Evolutionary conservation across 148 eudicot genomes (phyloP).

Genomic region (Rhododendron mucronatum): DNA sequence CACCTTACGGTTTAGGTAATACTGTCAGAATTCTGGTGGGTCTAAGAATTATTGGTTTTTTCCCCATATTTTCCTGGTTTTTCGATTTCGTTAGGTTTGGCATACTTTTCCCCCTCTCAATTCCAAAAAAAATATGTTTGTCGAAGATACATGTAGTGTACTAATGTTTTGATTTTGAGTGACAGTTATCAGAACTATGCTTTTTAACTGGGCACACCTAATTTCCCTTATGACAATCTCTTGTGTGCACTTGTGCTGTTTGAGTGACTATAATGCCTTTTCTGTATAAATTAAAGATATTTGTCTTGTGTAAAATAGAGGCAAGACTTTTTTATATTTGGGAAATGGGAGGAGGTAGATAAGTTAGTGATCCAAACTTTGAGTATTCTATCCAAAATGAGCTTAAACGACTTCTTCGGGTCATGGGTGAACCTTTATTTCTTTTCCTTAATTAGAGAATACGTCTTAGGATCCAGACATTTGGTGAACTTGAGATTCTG

Average conservation of each 20-base stretch:
- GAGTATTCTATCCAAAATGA: constrained; percentile 8
- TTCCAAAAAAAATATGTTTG: neutral
- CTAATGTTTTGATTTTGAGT: neutral
- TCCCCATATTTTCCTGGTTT: neutral
- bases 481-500: neutral
- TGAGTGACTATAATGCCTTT: neutral
- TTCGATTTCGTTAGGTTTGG: neutral
- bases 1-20: neutral
- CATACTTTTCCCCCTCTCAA: neutral
- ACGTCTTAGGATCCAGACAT: neutral
- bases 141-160: neutral
- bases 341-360: neutral
- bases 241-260: neutral
- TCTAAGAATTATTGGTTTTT: neutral
- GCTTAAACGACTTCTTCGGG: neutral
- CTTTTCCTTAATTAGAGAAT: neutral
- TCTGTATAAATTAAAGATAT: neutral
- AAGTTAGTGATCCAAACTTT: neutral
- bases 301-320: neutral
- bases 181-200: neutral
- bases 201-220: neutral
- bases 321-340: neutral
- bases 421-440: neutral
- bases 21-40: neutral
- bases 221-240: neutral